These are phyloP conservation scores for Dryas octopetala DNA, from an alignment of 306 rosid genomes.

Conservation along the genomic window DNA sequence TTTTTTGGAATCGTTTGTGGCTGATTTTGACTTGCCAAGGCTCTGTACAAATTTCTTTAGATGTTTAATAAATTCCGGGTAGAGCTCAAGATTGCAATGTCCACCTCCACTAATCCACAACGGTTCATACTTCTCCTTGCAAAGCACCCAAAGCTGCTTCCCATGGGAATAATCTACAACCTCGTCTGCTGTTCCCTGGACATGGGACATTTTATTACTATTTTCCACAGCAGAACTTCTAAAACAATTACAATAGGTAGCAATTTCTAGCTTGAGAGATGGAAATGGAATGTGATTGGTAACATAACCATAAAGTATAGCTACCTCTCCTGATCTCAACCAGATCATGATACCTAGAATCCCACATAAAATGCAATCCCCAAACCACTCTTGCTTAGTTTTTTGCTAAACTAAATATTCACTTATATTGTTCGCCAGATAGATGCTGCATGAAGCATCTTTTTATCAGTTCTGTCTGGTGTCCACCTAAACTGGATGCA, in stretches of 20 bases:
- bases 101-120: constrained; percentile 96
- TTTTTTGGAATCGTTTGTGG: constrained; percentile 50
- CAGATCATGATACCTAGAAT: neutral
- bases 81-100: constrained; percentile 89
- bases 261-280: neutral
- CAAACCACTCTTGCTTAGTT: neutral
- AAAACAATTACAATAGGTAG: neutral
- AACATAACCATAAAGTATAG: neutral
- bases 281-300: neutral
- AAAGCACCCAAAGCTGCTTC: constrained; percentile 87
- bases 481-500: too few species aligned
- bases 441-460: neutral
- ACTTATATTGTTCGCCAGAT: neutral
- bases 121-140: constrained; percentile 83
- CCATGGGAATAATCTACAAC: constrained; percentile 93
- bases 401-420: neutral
- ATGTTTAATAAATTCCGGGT: constrained; percentile 86
- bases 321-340: neutral
- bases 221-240: neutral
- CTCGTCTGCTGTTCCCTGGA: constrained; percentile 91
- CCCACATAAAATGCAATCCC: neutral
- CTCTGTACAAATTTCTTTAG: constrained; percentile 94
- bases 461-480: neutral
- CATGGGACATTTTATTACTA: constrained; percentile 14
- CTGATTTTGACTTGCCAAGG: constrained; percentile 68